Evolutionary conservation across 768 basidiomycete genomes (phyloP).

Genomic region (Mycena metata): DNA sequence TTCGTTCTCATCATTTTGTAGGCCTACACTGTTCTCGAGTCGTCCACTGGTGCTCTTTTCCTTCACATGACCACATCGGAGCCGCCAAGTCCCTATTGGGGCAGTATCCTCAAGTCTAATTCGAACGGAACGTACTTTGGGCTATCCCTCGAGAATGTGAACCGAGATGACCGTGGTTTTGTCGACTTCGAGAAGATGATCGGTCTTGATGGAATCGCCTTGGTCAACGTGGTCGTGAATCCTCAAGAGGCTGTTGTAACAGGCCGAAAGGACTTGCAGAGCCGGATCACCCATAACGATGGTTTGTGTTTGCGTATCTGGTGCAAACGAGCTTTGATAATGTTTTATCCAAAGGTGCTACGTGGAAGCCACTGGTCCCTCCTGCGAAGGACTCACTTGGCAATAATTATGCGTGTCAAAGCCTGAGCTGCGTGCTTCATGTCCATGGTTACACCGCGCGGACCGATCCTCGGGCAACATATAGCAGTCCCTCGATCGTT

Average conservation of each 20-base stretch:
- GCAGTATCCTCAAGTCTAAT: conserved; percentile 93
- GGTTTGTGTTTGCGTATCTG: conserved; percentile 59
- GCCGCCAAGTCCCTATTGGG: conserved; percentile 82
- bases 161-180: conserved; percentile 87
- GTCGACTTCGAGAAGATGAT: conserved; percentile 99
- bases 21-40: conserved; percentile 95
- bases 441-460: conserved; percentile 97
- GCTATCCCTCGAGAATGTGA: conserved; percentile 86
- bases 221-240: conserved; percentile 92
- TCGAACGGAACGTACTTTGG: conserved; percentile 98
- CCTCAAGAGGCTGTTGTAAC: conserved; percentile 78
- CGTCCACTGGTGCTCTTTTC: conserved; percentile 92
- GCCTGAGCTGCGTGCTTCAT: conserved; percentile 83
- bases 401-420: conserved; percentile 74
- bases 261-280: conserved; percentile 81
- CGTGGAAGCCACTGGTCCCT: conserved; percentile 86
- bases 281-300: conserved; percentile 95
- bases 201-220: conserved; percentile 93
- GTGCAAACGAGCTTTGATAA: too few relatives aligned
- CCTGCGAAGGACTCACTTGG: conserved; percentile 83
- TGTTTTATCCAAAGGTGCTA: conserved; percentile 66
- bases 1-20: conserved; percentile 43
- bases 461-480: conserved; percentile 89
- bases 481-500: conserved; percentile 89
- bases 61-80: conserved; percentile 94